A percentile compares a stretch with the other conserved stretches of the same genome.
Conservation (phyloP, 202 grass and related monocot genomes). For the Setaria viridis region DNA sequence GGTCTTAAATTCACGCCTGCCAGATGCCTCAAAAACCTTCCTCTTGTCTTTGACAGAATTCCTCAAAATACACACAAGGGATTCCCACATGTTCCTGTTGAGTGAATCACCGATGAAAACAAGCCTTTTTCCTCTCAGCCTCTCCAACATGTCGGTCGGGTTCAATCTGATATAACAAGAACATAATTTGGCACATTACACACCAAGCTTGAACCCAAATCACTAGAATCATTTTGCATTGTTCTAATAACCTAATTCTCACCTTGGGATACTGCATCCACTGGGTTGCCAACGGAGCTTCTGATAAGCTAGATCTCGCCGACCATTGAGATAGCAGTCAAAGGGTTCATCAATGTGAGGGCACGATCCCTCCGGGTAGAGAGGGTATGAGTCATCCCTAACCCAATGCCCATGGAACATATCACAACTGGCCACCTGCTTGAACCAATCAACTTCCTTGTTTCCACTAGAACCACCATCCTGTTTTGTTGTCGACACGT, state of each 20-base stretch:
- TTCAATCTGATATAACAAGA: slow-evolving; percentile 72
- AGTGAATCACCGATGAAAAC: slow-evolving; percentile 95
- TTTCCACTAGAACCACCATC: slow-evolving; percentile 38
- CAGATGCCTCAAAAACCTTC: slow-evolving; percentile 97
- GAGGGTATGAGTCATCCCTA: slow-evolving; percentile 83
- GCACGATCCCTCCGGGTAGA: slow-evolving; percentile 87
- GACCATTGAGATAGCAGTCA: slow-evolving; percentile 85
- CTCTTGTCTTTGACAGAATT: slow-evolving; percentile 85
- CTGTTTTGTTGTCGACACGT: slow-evolving; percentile 11
- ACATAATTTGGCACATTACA: slow-evolving; percentile 30
- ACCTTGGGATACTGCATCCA: slow-evolving; percentile 88
- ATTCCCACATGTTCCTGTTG: slow-evolving; percentile 99
- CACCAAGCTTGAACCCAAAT: slow-evolving; percentile 30
- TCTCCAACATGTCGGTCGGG: slow-evolving; percentile 93
- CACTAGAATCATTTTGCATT: slow-evolving; percentile 31
- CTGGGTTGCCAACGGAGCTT: slow-evolving; percentile 96
- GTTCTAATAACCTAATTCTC: slow-evolving; percentile 39
- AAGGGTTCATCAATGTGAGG: slow-evolving; percentile 99
- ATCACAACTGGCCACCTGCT: slow-evolving; percentile 74
- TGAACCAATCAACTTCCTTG: slow-evolving; percentile 70
- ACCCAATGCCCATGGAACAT: slow-evolving; percentile 90
- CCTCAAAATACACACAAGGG: slow-evolving; percentile 87
- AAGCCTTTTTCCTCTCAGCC: slow-evolving; percentile 82
- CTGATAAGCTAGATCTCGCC: slow-evolving; percentile 75
- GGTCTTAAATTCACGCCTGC: slow-evolving; percentile 82